Conservation (phyloP, 139 green algal genomes). For the Chlamydomonas sphaeroides region DNA sequence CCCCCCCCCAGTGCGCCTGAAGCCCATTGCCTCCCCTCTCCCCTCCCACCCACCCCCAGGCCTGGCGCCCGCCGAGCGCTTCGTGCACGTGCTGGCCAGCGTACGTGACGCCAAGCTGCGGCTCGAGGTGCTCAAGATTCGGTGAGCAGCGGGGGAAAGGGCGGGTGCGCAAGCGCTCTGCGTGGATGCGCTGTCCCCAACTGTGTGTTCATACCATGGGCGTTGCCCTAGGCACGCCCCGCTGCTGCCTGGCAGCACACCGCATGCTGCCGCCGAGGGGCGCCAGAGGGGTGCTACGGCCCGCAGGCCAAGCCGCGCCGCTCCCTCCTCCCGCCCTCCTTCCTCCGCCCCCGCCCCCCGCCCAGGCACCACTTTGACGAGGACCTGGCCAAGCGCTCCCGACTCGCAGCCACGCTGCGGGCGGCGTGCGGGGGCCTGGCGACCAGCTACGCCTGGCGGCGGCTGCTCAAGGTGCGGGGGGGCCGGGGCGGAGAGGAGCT, state of each 20-base stretch:
- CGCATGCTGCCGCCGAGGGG: too few relatives aligned
- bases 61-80: constrained; percentile 26
- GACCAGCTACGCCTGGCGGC: constrained; percentile 22
- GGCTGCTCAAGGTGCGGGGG: constrained; percentile 18
- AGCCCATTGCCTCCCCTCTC: too few relatives aligned
- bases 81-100: constrained; percentile 22
- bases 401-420: background rate
- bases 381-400: constrained; percentile 23
- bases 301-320: too few relatives aligned
- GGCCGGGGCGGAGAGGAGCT: too few relatives aligned
- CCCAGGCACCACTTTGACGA: constrained; percentile 40
- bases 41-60: too few relatives aligned
- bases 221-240: too few relatives aligned
- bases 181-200: too few relatives aligned
- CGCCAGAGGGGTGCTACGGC: too few relatives aligned
- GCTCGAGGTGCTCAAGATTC: constrained; percentile 37
- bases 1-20: too few relatives aligned
- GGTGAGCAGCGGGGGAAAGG: background rate
- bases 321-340: background rate
- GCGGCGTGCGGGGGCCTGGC: background rate
- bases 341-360: background rate
- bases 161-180: too few relatives aligned
- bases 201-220: too few relatives aligned
- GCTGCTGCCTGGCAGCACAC: too few relatives aligned
- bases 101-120: constrained; percentile 12